Base-by-base conservation (phyloP, 2,329 filamentous ascomycete species). In the Fusarium sp. region DNA sequence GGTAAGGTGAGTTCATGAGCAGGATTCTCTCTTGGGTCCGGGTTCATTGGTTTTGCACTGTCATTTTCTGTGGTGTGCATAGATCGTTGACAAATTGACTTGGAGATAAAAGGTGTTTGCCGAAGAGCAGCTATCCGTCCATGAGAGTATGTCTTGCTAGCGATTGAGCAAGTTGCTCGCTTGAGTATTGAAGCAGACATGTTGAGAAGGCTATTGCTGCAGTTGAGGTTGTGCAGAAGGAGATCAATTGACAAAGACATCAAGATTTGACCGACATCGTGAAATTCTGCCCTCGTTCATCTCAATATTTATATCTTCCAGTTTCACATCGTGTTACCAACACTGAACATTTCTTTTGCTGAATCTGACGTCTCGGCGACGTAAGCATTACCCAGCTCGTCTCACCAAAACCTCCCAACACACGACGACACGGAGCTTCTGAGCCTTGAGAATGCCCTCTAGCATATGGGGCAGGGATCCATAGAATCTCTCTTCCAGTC, bases 21-120 rank as follows among this genome's bases (percentile, higher is more conserved):
- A 3, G 69, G 70, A 15, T 72, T 54, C 60, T 80, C 73, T 22
- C 68, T 72, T 1, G 79, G 77, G 6, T 79, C 69, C 6, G 81
- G 77, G 20, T 76, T 75, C 41, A 56, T 73, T 3, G 76, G 69
- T 31, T 77, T 78, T 35, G 66, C 52, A 9, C 22, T 38, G 28
- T 31, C 24, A 5, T 39, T 49, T 8, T 45, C 47, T 26, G 68
- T 69, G 3, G 63, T 63, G 24, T 74, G 63, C 5, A 74, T 63
- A 28, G 45, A 15, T 5, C 60, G 41, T 8, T 57, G 44, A 2
- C 3, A 47, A 11, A 47, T 28, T 5, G 45, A 41, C 13, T 41
- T 51, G 5, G 52, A 7, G 20, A 13, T 4, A 11, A 10, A 15
- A n/a, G 51, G 35, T n/a, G 18, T 26, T 17, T 39, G 12, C n/a